Evolutionary conservation across 768 basidiomycete species (phyloP).

Genomic region (Agaricus sinodeliciosus): DNA sequence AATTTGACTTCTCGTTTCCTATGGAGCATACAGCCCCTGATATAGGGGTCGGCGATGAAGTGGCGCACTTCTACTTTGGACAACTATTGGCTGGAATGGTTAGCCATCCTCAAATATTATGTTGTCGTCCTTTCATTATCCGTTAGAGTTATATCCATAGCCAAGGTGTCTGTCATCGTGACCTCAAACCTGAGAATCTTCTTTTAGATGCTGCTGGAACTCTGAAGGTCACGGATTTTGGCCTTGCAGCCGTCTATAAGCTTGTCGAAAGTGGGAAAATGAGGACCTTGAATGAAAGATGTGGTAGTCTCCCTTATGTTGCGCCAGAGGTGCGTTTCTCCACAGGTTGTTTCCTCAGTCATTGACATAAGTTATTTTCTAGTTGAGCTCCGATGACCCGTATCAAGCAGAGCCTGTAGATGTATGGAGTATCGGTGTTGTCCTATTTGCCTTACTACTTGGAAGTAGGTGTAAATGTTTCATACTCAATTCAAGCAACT

Average conservation of each 20-base stretch:
- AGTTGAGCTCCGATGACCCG: constrained; percentile 61
- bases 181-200: constrained; percentile 95
- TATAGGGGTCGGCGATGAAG: constrained; percentile 76
- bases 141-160: constrained; percentile 73
- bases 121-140: not conserved
- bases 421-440: constrained; percentile 93
- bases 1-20: not conserved
- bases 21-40: constrained; percentile 63
- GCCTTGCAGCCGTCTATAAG: constrained; percentile 84
- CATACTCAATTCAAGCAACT: not conserved
- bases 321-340: constrained; percentile 73
- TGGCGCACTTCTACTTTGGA: constrained; percentile 86
- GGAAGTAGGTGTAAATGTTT: constrained; percentile 61
- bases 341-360: not conserved
- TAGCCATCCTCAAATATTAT: constrained; percentile 16
- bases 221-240: constrained; percentile 94
- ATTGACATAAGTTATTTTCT: not conserved
- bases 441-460: constrained; percentile 82
- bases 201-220: constrained; percentile 78
- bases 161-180: constrained; percentile 91
- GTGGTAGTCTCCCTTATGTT: constrained; percentile 91
- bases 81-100: constrained; percentile 85
- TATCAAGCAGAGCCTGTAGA: constrained; percentile 93
- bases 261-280: constrained; percentile 78
- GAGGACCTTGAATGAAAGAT: constrained; percentile 69